These are phyloP conservation scores for Stentor roeselii DNA, from an alignment of 73 alveolate species.

Conservation along the genomic window DNA sequence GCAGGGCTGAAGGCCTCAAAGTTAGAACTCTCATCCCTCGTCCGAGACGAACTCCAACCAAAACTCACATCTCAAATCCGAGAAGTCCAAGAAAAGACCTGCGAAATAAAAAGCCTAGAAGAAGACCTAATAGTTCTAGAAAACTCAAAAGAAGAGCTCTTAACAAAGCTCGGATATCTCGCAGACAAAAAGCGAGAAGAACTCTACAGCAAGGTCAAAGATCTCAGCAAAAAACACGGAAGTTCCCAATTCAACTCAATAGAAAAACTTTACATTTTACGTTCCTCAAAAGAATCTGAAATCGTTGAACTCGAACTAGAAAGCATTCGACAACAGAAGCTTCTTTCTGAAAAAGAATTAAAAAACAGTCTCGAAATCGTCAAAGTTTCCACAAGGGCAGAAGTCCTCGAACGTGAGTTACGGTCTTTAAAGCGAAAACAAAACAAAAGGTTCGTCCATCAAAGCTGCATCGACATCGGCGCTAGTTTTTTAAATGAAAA, in stretches of 20 bases:
- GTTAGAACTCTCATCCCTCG: neutral
- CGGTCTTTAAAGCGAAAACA: neutral
- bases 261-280: neutral
- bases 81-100: neutral
- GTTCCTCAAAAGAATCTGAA: neutral
- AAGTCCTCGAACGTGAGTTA: neutral
- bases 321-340: neutral
- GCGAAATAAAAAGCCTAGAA: neutral
- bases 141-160: neutral
- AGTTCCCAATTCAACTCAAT: no score
- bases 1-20: neutral
- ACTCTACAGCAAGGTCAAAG: neutral
- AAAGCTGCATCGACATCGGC: neutral
- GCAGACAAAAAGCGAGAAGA: neutral
- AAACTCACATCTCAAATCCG: neutral
- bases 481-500: neutral
- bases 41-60: neutral
- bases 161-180: neutral
- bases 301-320: neutral
- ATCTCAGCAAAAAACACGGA: neutral
- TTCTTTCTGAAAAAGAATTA: neutral
- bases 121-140: neutral
- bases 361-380: neutral
- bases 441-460: neutral
- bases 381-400: neutral